Evolutionary conservation across 2,329 filamentous ascomycete genomes (phyloP).

Genomic region (Fusarium chlamydosporum): DNA sequence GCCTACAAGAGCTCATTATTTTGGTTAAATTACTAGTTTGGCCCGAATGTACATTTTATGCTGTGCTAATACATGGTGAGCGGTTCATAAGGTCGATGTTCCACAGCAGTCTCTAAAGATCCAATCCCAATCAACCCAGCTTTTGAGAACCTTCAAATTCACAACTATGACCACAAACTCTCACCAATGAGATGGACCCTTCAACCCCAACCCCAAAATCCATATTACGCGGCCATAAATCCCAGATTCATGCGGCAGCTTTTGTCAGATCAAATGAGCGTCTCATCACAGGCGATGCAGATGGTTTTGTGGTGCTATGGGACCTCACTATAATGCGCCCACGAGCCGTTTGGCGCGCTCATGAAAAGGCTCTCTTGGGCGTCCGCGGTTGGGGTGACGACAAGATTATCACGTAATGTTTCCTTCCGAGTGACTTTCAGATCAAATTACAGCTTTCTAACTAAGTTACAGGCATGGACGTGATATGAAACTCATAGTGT

Average conservation of each 20-base stretch:
- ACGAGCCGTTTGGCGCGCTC: slow-evolving; percentile 87
- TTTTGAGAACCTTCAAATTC: slow-evolving; percentile 8
- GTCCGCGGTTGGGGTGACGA: slow-evolving; percentile 79
- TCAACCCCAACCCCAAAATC: slow-evolving; percentile 61
- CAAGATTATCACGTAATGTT: slow-evolving; percentile 82
- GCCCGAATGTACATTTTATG: neutral
- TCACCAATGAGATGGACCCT: slow-evolving; percentile 48
- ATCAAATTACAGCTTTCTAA: neutral
- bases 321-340: slow-evolving; percentile 85
- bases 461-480: slow-evolving; percentile 79
- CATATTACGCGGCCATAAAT: slow-evolving; percentile 87
- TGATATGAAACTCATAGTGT: slow-evolving; percentile 88
- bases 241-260: slow-evolving; percentile 81
- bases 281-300: slow-evolving; percentile 87
- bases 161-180: slow-evolving; percentile 14
- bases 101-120: slow-evolving; percentile 17
- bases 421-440: neutral
- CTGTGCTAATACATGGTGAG: neutral
- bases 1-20: too few species aligned
- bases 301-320: slow-evolving; percentile 92
- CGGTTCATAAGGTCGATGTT: slow-evolving; percentile 4
- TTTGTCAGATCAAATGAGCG: slow-evolving; percentile 82
- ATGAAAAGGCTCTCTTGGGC: slow-evolving; percentile 82
- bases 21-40: too few species aligned
- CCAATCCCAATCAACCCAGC: neutral